These are phyloP conservation scores for Cenchrus fungigraminus DNA, from an alignment of 176 grass and related monocot genomes.

Conservation along the genomic window DNA sequence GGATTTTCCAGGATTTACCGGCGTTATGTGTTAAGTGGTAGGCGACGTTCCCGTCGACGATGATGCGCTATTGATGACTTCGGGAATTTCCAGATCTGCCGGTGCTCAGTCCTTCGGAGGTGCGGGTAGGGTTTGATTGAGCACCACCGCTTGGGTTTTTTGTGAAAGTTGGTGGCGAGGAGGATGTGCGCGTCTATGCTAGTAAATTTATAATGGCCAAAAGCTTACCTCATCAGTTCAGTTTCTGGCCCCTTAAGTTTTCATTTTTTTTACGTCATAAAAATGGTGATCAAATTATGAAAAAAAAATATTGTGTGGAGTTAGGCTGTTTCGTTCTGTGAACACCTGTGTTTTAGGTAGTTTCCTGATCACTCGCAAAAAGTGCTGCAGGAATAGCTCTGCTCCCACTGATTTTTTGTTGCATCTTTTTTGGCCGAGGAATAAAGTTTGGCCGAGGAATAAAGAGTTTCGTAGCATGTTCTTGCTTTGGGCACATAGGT, in stretches of 20 bases:
- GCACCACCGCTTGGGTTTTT: background rate
- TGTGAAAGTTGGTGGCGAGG: background rate
- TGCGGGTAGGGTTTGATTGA: background rate
- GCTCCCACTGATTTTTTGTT: slow-evolving; percentile 23
- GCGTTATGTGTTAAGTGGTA: too few relatives aligned
- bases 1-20: too few relatives aligned
- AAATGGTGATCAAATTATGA: background rate
- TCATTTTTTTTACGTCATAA: background rate
- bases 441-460: background rate
- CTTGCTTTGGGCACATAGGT: background rate
- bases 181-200: background rate
- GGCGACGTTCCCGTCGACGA: too few relatives aligned
- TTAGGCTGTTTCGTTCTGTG: slow-evolving; percentile 31
- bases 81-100: too few relatives aligned
- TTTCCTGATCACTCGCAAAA: slow-evolving; percentile 16
- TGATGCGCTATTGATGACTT: too few relatives aligned
- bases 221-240: background rate
- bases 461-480: slow-evolving; percentile 32
- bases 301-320: background rate
- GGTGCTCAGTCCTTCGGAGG: too few relatives aligned
- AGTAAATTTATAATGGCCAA: slow-evolving; percentile 27
- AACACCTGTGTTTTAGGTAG: slow-evolving; percentile 17
- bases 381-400: background rate
- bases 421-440: slow-evolving; percentile 22
- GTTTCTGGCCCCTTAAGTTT: background rate